Conservation (phyloP, 352 stramenopile genomes). For the Phytophthora melonis region DNA sequence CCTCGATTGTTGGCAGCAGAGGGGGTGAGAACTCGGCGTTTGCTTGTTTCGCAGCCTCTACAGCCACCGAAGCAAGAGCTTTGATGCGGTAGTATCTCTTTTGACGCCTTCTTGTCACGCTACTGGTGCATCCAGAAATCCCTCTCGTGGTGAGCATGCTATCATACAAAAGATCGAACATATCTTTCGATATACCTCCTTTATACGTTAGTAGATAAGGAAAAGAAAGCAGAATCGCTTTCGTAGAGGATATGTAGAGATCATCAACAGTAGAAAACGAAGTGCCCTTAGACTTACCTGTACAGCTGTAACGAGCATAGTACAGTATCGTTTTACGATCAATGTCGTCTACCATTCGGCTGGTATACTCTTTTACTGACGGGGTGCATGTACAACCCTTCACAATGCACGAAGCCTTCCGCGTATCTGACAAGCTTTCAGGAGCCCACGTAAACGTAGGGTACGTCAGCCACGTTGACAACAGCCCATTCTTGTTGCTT, state of each 20-base stretch:
- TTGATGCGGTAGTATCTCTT: background rate
- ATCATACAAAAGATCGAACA: background rate
- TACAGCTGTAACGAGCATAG: background rate
- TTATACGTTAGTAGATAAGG: background rate
- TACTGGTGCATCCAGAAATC: background rate
- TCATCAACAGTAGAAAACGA: background rate
- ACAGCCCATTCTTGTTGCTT: background rate
- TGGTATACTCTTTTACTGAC: background rate
- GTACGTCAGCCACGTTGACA: background rate
- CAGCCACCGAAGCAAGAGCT: background rate
- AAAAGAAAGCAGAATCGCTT: background rate
- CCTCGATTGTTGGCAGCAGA: no score
- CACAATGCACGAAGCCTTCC: background rate
- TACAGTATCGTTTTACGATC: background rate
- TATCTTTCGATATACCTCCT: background rate
- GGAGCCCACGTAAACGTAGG: background rate
- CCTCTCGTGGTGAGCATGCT: background rate
- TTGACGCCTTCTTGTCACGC: background rate
- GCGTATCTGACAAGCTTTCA: background rate
- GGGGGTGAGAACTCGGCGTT: no score
- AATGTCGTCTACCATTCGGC: background rate
- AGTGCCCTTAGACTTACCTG: background rate
- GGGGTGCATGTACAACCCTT: background rate
- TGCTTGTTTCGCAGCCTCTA: no score
- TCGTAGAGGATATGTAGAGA: background rate